Percentiles rank a stretch among this genome's conserved stretches.
Evolutionary conservation across 306 rosid species (phyloP).

Genomic region (Prunus mira): DNA sequence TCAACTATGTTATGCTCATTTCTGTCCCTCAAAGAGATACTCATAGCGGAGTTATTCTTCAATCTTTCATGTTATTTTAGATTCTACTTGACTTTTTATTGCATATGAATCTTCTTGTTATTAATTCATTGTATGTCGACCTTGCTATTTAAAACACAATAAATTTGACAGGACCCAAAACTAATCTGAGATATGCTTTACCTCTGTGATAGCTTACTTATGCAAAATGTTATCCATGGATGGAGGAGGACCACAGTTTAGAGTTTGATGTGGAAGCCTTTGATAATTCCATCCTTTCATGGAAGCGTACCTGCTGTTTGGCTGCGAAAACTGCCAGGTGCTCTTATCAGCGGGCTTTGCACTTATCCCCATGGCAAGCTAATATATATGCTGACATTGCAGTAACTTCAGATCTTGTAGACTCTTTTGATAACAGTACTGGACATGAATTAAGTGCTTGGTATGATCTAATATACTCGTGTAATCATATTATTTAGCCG

Average conservation of each 20-base stretch:
- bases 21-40: not conserved
- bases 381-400: slow-evolving; percentile 80
- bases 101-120: not conserved
- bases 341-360: slow-evolving; percentile 88
- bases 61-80: not conserved
- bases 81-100: not conserved
- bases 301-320: slow-evolving; percentile 61
- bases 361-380: slow-evolving; percentile 91
- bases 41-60: not conserved
- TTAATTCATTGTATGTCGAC: not conserved
- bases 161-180: slow-evolving; percentile 9
- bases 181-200: slow-evolving; percentile 22
- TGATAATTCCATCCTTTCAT: slow-evolving; percentile 60
- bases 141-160: not conserved
- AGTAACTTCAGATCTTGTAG: slow-evolving; percentile 52
- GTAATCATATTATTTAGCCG: slow-evolving; percentile 15
- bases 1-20: not conserved
- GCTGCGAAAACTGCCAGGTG: slow-evolving; percentile 62
- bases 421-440: slow-evolving; percentile 33
- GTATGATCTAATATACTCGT: slow-evolving; percentile 42
- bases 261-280: slow-evolving; percentile 59
- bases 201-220: slow-evolving; percentile 58
- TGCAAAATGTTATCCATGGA: slow-evolving; percentile 89
- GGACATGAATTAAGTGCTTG: slow-evolving; percentile 42
- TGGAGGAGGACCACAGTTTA: slow-evolving; percentile 53